Conservation (phyloP, 2,329 filamentous ascomycete genomes). For the Stemphylium lycopersici region DNA sequence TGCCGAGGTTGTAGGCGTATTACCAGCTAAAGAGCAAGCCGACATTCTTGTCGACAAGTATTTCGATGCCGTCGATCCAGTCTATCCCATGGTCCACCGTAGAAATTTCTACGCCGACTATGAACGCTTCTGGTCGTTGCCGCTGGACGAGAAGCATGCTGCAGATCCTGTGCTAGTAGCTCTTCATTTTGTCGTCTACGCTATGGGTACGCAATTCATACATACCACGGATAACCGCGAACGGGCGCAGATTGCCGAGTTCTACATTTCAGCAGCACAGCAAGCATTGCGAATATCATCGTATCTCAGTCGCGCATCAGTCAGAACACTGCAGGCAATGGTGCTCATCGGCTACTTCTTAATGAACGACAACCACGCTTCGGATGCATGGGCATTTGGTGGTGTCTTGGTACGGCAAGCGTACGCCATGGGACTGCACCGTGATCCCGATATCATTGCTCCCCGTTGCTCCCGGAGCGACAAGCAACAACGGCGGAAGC, state of each 20-base stretch:
- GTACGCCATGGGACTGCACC: constrained; percentile 81
- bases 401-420: constrained; percentile 78
- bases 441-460: constrained; percentile 74
- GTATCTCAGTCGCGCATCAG: constrained; percentile 75
- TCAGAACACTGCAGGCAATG: constrained; percentile 79
- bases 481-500: constrained; percentile 77
- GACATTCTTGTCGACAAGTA: constrained; percentile 68
- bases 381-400: constrained; percentile 82
- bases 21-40: constrained; percentile 77
- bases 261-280: constrained; percentile 80
- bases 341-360: constrained; percentile 82
- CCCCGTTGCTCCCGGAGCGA: constrained; percentile 72
- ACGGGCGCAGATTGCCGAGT: constrained; percentile 77
- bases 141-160: constrained; percentile 61
- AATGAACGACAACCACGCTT: constrained; percentile 85
- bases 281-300: constrained; percentile 77
- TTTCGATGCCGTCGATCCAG: constrained; percentile 71
- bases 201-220: constrained; percentile 79
- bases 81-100: constrained; percentile 80
- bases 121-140: constrained; percentile 75
- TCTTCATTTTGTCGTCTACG: constrained; percentile 77
- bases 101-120: constrained; percentile 80
- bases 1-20: constrained; percentile 74
- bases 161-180: constrained; percentile 73
- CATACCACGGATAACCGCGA: constrained; percentile 63